phyloP scores from a whole-genome alignment of 768 basidiomycete genomes.

The Terana coerulea region DNA sequence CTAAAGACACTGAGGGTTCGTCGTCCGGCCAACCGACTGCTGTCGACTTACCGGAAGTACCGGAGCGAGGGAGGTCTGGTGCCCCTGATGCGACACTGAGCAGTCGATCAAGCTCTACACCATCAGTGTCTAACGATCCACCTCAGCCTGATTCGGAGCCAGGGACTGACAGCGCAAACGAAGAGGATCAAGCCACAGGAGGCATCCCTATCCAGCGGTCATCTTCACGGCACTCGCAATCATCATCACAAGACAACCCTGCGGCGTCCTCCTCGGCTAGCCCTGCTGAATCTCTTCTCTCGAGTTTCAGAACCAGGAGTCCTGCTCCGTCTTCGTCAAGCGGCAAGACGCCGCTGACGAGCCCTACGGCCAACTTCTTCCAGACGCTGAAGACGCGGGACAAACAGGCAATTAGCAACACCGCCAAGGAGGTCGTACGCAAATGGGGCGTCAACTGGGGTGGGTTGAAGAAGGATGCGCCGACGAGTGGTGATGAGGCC shows the following conservation, averaged over 20 bases:
- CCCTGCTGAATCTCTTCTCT: constrained; percentile 29
- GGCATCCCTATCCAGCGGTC: constrained; percentile 34
- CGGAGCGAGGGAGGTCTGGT: constrained; percentile 35
- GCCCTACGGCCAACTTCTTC: constrained; percentile 63
- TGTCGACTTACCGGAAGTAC: constrained; percentile 6
- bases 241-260: constrained; percentile 34
- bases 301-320: constrained; percentile 18
- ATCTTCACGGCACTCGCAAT: constrained; percentile 43
- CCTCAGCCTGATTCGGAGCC: neutral
- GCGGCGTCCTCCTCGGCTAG: constrained; percentile 33
- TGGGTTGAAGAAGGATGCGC: constrained; percentile 50
- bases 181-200: neutral
- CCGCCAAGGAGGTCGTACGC: constrained; percentile 84
- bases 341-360: constrained; percentile 33
- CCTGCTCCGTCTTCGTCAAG: constrained; percentile 11
- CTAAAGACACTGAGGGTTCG: constrained; percentile 36
- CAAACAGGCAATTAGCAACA: constrained; percentile 81
- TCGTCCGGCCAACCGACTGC: constrained; percentile 7
- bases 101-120: constrained; percentile 13
- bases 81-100: constrained; percentile 23
- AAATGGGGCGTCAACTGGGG: constrained; percentile 91
- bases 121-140: neutral
- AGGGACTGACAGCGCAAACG: neutral
- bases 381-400: constrained; percentile 80
- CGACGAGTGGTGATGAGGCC: constrained; percentile 16